Base-by-base conservation (phyloP, 2,329 filamentous ascomycete genomes). In the Chrysoporthe austroafricana region DNA sequence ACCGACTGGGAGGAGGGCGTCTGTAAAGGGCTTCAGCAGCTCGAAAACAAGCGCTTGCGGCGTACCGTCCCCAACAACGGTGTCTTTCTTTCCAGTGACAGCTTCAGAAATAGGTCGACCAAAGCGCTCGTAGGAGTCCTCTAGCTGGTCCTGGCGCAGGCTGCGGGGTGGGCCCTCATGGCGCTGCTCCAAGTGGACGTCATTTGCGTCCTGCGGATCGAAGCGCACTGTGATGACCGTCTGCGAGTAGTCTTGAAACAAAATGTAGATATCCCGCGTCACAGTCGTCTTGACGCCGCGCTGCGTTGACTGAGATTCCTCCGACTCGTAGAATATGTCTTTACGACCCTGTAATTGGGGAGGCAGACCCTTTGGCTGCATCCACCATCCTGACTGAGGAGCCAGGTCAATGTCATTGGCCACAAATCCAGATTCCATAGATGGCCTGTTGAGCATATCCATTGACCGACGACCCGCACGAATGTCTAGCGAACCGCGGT, bases 211-310 rank as follows among this genome's bases (percentile, higher is more conserved):
- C 64, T 89, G 86, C 1, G 90, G 83, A 76, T 97, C 92, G 77
- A 91, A 98, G 62, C 86, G 89, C 21, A 90, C 91, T 0, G 90
- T 93, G 74, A 99, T 87, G 71, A 96, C 85, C 0, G 95, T 98
- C 77, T 98, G 96, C 21, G 94, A 97, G 78, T 99, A 99, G 80
- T 99, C 96, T 74, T 94, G 90, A 81, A 93, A 99, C 9, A 99
- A 81, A n/a, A 98, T 83, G 73, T 91, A 96, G 54, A 97, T 85
- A 69, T 94, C 89, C 72, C 94, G 94, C 7, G 90, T 92, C 26
- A 97, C 82, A 1, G 85, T 86, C 0, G 88, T 88, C 76, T 90
- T 90, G 36, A 91, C 89, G 39, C 90, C 90, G 16, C 90, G 87
- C 71, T 90, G 89, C 13, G 86, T 85, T 16, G 90, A 86, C 7